Base-by-base conservation (phyloP, 495 filamentous ascomycete genomes). In the Pseudevernia furfuracea region DNA sequence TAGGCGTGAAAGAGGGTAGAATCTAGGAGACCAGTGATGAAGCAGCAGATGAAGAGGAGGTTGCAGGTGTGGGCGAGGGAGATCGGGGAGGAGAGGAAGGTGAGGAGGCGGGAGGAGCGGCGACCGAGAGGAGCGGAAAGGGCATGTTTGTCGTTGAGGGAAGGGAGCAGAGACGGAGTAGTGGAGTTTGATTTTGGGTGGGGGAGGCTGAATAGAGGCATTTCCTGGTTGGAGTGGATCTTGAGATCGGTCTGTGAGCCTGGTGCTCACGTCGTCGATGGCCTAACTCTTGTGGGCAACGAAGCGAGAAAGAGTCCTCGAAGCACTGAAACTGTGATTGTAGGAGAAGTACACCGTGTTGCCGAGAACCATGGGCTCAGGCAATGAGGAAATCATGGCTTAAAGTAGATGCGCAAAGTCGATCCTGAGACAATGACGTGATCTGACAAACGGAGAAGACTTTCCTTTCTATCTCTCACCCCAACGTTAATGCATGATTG, bases 1-100 rank as follows among this genome's bases (percentile, higher is more conserved):
- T 83, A 85, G 49, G 83, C 81, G 72, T 66, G 15, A 43, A 52
- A 66, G 62, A 83, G 78, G 65, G 78, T 79, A 71, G 80, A 82
- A 71, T 87, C 84, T 70, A 82, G 84, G 36, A 87, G 75, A 4
- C 84, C 84, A 0, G 84, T 84, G 23, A 82, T 74, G 49, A 84
- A 76, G 66, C 80, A 85, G 64, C 82, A 80, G 17, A 82, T 68
- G 39, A 87, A 74, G 69, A 85, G 77, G 28, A 84, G 73, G 9
- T 81, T 65, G 69, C 84, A 82, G 32, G 82, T 78, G 70, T 83
- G 46, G n/a, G 46, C 21, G 21, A 48, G 46, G 12, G 46, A 48
- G 4, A 48, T 3, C 4, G 4, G 46, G 46, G 46, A 23, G n/a
- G 17, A 10, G 8, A 48, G 46, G 19, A 10, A 48, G 8, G 21